Evolutionary conservation across 75 land plant species (phyloP).

Genomic region (Picea glauca): DNA sequence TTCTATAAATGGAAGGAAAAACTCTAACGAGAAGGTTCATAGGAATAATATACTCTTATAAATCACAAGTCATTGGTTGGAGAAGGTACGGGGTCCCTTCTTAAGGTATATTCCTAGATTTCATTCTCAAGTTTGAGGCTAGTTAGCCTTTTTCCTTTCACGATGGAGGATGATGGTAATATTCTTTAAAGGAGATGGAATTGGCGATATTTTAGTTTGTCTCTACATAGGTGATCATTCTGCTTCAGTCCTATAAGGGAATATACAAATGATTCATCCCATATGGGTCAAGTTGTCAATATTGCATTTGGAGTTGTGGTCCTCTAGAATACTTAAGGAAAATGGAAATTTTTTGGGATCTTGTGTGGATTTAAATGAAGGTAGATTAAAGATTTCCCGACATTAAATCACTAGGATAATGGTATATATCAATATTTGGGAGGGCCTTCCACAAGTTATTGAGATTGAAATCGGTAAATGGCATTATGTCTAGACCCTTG

Average conservation of each 20-base stretch:
- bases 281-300: background rate
- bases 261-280: background rate
- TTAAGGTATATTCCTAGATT: background rate
- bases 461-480: too few species aligned
- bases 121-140: background rate
- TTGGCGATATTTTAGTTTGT: background rate
- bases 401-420: background rate
- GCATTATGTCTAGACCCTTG: background rate
- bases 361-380: background rate
- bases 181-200: background rate
- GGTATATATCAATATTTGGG: background rate
- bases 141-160: background rate
- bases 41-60: background rate
- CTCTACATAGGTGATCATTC: background rate
- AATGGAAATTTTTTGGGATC: background rate
- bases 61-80: background rate
- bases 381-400: background rate
- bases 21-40: background rate
- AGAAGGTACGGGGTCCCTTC: background rate
- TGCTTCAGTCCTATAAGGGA: background rate
- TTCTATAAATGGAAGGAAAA: background rate
- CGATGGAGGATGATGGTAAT: background rate
- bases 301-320: background rate
- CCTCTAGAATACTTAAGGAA: background rate
- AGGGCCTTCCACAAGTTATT: too few species aligned